phyloP scores from a whole-genome alignment of 75 land plant species.

The Picea glauca region DNA sequence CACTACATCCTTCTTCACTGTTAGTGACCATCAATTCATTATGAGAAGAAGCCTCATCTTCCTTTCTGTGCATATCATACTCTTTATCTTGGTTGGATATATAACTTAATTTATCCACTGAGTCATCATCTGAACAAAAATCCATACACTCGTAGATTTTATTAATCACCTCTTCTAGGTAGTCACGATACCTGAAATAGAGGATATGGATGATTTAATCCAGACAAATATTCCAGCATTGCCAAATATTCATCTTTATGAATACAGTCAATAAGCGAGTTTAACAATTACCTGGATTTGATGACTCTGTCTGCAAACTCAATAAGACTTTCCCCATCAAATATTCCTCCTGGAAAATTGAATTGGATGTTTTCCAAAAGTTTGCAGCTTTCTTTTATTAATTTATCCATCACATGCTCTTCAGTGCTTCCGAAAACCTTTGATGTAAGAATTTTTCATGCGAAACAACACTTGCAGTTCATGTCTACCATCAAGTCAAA shows the following conservation, averaged over 20 bases:
- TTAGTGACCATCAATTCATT: background rate
- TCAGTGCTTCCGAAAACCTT: slow-evolving; percentile 16
- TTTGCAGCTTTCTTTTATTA: slow-evolving; percentile 68
- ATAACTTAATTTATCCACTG: slow-evolving; percentile 14
- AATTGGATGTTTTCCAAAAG: slow-evolving; percentile 70
- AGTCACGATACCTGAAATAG: slow-evolving; percentile 43
- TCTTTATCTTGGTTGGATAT: slow-evolving; percentile 4
- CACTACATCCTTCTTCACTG: background rate
- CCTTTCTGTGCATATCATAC: background rate
- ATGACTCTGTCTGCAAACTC: slow-evolving; percentile 62
- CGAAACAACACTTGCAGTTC: slow-evolving; percentile 78
- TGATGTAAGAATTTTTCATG: slow-evolving; percentile 72
- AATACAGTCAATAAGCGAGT: background rate
- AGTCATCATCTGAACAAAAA: slow-evolving; percentile 35
- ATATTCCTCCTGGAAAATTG: slow-evolving; percentile 68
- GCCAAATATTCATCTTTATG: background rate
- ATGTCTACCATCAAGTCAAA: slow-evolving; percentile 36
- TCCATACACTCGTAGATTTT: slow-evolving; percentile 61
- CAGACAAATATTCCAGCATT: background rate
- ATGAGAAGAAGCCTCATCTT: background rate
- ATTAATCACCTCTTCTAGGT: slow-evolving; percentile 32
- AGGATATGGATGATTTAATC: background rate
- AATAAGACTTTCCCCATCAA: slow-evolving; percentile 56
- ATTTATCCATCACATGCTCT: slow-evolving; percentile 31
- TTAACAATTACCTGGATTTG: slow-evolving; percentile 47